Base-by-base conservation (phyloP, 805 yeast species). In the Zygoascus ofunaensis region DNA sequence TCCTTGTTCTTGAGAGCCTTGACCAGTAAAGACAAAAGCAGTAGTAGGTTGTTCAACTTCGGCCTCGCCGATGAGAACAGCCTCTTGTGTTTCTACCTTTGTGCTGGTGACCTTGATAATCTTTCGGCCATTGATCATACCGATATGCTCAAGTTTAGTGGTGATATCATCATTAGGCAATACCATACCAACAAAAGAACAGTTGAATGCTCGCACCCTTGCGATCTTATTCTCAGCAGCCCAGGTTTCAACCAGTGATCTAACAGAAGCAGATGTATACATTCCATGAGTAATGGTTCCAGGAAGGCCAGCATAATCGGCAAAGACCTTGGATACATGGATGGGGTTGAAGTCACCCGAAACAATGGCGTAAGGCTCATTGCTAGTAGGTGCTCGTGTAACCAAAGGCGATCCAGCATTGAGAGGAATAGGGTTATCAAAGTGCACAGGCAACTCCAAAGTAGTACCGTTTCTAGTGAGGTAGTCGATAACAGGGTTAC, bases 1-100 rank as follows among this genome's bases (percentile, higher is more conserved):
- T 65, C 97, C 97, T 73, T 94, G 98, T 68, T 94, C 98, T 70
- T 92, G 99, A 49, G 98, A 90, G 66, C 99, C 99, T 74, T 92
- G 99, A 63, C 98, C 99, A 53, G 99, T 92, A 71, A 94, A 92
- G 47, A 92, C 95, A 64, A 85, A 92, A 18, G 98, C 83, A 37
- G 97, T 85, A 43, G 82, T 83, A 28, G 99, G 98, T 71, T 92
- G 99, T 58, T 92, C 97, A 59, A 94, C 89, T 72, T 92, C 98
- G 45, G 99, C 99, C 71, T 87, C 95, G 70, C 97, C 99, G 43
- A 74, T 65, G 57, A 92, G 73, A 18, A 92, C 98, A 34, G 74
- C 67, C 49, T 75, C 76, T 47, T 78, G 89, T 47, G 90, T 82
- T 58, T 82, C 87, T 54, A 77, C 77, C 67, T 87, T 87, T 68